Evolutionary conservation across 2,329 filamentous ascomycete species (phyloP).

Genomic region (Phyllosticta capitalensis): DNA sequence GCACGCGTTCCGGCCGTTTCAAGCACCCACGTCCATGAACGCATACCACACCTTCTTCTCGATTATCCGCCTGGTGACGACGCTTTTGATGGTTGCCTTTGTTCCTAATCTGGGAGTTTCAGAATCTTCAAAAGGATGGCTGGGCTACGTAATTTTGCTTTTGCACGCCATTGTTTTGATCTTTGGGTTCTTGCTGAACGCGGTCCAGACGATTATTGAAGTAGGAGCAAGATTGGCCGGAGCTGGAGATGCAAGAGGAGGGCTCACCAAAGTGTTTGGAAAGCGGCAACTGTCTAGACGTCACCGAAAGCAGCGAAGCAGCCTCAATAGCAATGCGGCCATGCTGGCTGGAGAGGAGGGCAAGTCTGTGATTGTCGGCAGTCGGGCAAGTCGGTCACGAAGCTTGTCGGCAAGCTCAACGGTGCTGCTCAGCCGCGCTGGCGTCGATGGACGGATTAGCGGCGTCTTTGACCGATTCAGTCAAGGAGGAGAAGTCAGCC

Average conservation of each 20-base stretch:
- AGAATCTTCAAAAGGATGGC: conserved; percentile 80
- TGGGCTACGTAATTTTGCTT: conserved; percentile 82
- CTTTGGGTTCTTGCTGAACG: conserved; percentile 88
- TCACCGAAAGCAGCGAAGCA: conserved; percentile 59
- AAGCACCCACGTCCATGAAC: conserved; percentile 92
- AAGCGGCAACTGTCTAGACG: conserved; percentile 77
- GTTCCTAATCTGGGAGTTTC: conserved; percentile 71
- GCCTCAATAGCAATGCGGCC: conserved; percentile 70
- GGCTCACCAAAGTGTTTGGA: conserved; percentile 76
- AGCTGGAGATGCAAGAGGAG: conserved; percentile 70
- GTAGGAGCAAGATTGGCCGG: conserved; percentile 74
- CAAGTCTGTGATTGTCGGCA: conserved; percentile 41
- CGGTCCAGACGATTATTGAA: conserved; percentile 82
- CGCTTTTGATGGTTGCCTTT: conserved; percentile 53
- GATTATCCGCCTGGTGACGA: conserved; percentile 60
- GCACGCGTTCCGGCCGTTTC: conserved; percentile 82
- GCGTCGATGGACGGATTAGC: conserved; percentile 24
- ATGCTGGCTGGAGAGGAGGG: conserved; percentile 65
- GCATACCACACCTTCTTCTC: conserved; percentile 85
- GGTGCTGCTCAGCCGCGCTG: conserved; percentile 39
- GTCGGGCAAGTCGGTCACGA: conserved; percentile 37
- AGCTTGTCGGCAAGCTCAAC: conserved; percentile 55
- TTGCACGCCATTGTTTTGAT: conserved; percentile 78
- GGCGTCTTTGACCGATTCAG: conserved; percentile 45
- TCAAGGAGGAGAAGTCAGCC: conserved; percentile 41